Evolutionary conservation across 306 rosid genomes (phyloP).

Genomic region (Cyamopsis tetragonoloba): DNA sequence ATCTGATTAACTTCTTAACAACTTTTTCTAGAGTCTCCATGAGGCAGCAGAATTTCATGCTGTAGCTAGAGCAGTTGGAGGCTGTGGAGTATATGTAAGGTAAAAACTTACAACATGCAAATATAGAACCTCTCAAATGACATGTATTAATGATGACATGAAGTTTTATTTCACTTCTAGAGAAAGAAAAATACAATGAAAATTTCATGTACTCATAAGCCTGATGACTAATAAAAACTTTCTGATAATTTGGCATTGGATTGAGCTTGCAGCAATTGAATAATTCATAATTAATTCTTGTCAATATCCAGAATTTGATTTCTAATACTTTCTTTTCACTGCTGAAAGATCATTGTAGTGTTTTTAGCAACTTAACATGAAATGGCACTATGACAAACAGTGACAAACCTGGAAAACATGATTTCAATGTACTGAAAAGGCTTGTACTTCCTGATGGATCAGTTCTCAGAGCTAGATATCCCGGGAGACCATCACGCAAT

Average conservation of each 20-base stretch:
- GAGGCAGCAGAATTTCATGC: slow-evolving; percentile 22
- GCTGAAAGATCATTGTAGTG: background rate
- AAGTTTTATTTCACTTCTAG: background rate
- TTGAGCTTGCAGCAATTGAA: background rate
- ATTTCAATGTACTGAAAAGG: slow-evolving; percentile 13
- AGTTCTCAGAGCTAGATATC: slow-evolving; percentile 9
- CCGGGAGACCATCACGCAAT: slow-evolving; percentile 2
- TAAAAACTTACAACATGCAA: background rate
- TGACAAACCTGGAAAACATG: slow-evolving; percentile 15
- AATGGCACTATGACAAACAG: slow-evolving; percentile 13
- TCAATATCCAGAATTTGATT: background rate
- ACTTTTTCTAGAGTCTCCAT: slow-evolving; percentile 11
- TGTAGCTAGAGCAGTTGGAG: slow-evolving; percentile 22
- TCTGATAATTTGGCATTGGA: background rate
- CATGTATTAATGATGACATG: background rate
- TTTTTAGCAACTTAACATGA: background rate
- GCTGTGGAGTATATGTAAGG: slow-evolving; percentile 15
- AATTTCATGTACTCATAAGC: background rate
- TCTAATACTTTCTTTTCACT: background rate
- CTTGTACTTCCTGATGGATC: slow-evolving; percentile 22
- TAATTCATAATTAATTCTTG: background rate
- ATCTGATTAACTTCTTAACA: background rate
- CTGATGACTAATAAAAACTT: background rate
- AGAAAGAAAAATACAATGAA: background rate
- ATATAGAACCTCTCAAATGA: background rate